Evolutionary conservation across 2,329 filamentous ascomycete species (phyloP).

Genomic region (Pleurostoma richardsiae): DNA sequence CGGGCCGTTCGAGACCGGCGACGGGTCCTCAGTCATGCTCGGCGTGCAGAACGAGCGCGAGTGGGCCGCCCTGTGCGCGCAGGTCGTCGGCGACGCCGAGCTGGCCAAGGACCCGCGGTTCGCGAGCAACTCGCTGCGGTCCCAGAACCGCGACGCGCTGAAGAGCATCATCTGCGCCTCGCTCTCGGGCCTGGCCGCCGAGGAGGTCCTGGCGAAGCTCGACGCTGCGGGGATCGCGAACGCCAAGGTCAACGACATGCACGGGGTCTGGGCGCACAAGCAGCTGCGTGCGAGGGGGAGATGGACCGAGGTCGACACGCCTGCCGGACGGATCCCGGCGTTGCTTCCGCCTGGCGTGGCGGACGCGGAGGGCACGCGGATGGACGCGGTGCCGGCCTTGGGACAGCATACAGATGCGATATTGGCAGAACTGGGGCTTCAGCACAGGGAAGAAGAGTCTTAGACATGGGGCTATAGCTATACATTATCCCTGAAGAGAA

Average conservation of each 20-base stretch:
- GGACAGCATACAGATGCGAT: conserved; percentile 46
- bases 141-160: conserved; percentile 38
- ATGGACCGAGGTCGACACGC: conserved; percentile 45
- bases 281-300: conserved; percentile 44
- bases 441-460: too few species aligned
- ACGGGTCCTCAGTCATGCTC: conserved; percentile 45
- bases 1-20: conserved; percentile 45
- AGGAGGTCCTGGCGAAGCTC: conserved; percentile 33
- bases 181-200: conserved; percentile 31
- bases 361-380: conserved; percentile 19
- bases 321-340: conserved; percentile 38
- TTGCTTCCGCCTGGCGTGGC: conserved; percentile 42
- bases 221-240: conserved; percentile 48
- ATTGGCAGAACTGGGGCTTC: conserved; percentile 32
- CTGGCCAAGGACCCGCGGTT: conserved; percentile 42
- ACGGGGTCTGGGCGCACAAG: conserved; percentile 47
- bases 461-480: too few species aligned
- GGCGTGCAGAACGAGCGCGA: conserved; percentile 55
- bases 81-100: conserved; percentile 35
- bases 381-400: conserved; percentile 39
- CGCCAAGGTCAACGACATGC: conserved; percentile 49
- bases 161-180: conserved; percentile 35
- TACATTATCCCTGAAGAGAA: too few species aligned
- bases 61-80: conserved; percentile 41
- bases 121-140: conserved; percentile 36